Percentiles rank a stretch among this genome's conserved stretches.
Conservation (phyloP, 2,329 filamentous ascomycete genomes). For the Fusarium burgessii region DNA sequence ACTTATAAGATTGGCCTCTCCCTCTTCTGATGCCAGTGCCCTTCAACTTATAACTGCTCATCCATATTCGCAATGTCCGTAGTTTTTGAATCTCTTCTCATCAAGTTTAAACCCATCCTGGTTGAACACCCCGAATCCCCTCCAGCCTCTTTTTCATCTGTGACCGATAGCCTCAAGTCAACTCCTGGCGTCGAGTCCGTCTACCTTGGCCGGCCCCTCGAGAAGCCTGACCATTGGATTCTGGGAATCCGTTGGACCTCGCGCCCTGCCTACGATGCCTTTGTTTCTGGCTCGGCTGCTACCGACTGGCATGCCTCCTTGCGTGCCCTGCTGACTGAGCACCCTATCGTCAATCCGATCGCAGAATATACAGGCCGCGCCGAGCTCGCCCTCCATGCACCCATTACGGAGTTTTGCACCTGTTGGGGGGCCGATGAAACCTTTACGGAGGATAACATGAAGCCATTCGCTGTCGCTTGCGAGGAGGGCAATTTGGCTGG, state of each 20-base stretch:
- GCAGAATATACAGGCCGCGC: slow-evolving; percentile 37
- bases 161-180: slow-evolving; percentile 47
- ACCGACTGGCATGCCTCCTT: slow-evolving; percentile 56
- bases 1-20: background rate
- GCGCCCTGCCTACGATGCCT: slow-evolving; percentile 51
- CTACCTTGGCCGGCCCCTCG: slow-evolving; percentile 52
- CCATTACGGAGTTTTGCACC: slow-evolving; percentile 55
- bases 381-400: slow-evolving; percentile 50
- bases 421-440: slow-evolving; percentile 50
- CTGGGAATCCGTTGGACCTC: slow-evolving; percentile 53
- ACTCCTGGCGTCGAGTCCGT: slow-evolving; percentile 50
- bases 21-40: background rate
- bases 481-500: slow-evolving; percentile 45
- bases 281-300: slow-evolving; percentile 56
- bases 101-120: slow-evolving; percentile 50
- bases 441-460: slow-evolving; percentile 50
- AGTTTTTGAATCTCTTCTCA: slow-evolving; percentile 48
- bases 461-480: slow-evolving; percentile 44
- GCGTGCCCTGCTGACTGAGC: slow-evolving; percentile 47
- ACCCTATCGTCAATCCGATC: slow-evolving; percentile 41
- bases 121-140: slow-evolving; percentile 43
- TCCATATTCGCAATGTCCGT: slow-evolving; percentile 41
- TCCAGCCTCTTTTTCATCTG: slow-evolving; percentile 44
- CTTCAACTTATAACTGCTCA: background rate
- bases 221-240: slow-evolving; percentile 50